A percentile compares a stretch with the other conserved stretches of the same genome.
These are phyloP conservation scores for Porcisia deanei DNA, from an alignment of 208 protist species.

Conservation along the genomic window DNA sequence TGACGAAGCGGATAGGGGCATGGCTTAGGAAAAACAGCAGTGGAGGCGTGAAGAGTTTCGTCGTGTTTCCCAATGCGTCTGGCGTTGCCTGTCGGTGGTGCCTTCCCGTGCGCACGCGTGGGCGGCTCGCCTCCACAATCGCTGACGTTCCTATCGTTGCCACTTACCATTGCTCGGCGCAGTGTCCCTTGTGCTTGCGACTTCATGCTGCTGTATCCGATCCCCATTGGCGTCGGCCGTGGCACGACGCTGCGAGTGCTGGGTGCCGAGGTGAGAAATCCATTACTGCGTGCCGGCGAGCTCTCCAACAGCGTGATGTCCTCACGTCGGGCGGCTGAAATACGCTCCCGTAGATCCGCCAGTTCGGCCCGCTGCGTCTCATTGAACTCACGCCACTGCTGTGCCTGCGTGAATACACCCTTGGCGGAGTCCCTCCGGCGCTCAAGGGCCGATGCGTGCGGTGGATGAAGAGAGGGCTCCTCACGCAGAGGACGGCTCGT, in stretches of 20 bases:
- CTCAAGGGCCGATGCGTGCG: neutral
- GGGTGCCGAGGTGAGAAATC: neutral
- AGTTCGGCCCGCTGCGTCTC: constrained; percentile 56
- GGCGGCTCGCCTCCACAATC: neutral
- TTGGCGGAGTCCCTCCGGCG: neutral
- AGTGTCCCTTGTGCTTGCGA: neutral
- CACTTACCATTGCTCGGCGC: neutral
- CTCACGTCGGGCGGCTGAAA: constrained; percentile 40
- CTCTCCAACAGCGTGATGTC: constrained; percentile 33
- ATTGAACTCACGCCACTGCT: constrained; percentile 62
- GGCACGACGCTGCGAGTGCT: neutral
- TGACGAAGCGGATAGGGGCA: neutral
- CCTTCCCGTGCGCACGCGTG: neutral
- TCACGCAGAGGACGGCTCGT: constrained; percentile 1
- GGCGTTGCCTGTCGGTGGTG: neutral
- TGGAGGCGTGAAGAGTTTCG: neutral
- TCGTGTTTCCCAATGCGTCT: neutral
- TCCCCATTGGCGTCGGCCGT: constrained; percentile 6
- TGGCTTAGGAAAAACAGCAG: neutral
- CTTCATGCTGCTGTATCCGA: constrained; percentile 4
- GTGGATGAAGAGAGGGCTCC: neutral
- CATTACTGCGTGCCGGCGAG: neutral
- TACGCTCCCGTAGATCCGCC: constrained; percentile 31
- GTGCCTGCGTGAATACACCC: constrained; percentile 12
- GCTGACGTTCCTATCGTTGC: neutral